Evolutionary conservation across 2,329 filamentous ascomycete species (phyloP), one percentile per base, ranked within the genome.

Genomic region (Pseudogymnoascus sp.): DNA sequence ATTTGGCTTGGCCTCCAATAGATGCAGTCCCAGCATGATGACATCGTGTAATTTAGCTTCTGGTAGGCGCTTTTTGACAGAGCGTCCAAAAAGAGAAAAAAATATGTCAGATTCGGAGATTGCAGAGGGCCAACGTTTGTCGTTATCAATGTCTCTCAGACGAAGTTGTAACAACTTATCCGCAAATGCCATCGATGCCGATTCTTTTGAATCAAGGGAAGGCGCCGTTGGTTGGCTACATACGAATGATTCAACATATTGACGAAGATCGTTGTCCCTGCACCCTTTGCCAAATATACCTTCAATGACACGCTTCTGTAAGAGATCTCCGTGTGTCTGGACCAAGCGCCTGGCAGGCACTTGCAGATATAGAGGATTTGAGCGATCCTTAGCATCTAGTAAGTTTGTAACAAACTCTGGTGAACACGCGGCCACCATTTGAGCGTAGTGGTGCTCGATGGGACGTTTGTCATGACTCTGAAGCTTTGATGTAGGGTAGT

Each of bases 141-240:
- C 38, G 41, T 63, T 41, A 5, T 58, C 42, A 39, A 64, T 64
- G 36, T 60, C 41, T 14, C 41, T 30, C 28, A 65, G 35, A 1
- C 60, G 49, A 59, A 36, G 35, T 58, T 66, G 60, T 55, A 65
- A 55, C 11, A 64, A 33, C 16, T 62, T 62, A n/a, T 23, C 61
- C 14, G 65, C 39, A 30, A 66, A 64, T 5, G 39, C 55, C 65
- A 66, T 66, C n/a, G 65, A 61, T 42, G 58, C 58, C 25, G 65
- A 65, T 6, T 60, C 58, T 30, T 62, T 60, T 42, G 62, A 58
- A 38, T 12, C 23, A 14, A 25, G 58, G 12, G 60, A 22, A 16
- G 60, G 64, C 23, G 14, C 16, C 5, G 62, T 30, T 38, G 62
- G 64, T 14, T 58, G n/a, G 2, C 30, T 63, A 39, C 61, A 63